Conservation (phyloP, 1,284 basidiomycete species). For the Leccinum pachyderme region DNA sequence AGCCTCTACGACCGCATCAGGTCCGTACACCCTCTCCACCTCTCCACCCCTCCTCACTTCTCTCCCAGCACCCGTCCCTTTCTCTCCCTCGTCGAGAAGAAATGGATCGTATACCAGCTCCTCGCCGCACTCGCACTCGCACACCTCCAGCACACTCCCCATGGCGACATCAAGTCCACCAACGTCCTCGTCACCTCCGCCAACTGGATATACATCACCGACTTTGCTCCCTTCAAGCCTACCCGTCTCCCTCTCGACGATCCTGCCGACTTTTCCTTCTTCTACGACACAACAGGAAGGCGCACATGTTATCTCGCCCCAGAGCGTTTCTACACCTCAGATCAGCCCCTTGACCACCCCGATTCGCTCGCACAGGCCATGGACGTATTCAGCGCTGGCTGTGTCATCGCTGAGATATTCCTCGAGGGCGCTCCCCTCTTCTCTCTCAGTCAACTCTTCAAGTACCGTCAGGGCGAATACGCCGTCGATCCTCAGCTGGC, state of each 20-base stretch:
- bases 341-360: constrained; percentile 54
- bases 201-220: constrained; percentile 94
- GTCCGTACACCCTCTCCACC: constrained; percentile 44
- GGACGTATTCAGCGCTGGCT: constrained; percentile 97
- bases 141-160: constrained; percentile 80
- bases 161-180: constrained; percentile 98
- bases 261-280: constrained; percentile 97
- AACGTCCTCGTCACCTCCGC: constrained; percentile 97
- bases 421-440: constrained; percentile 93
- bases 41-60: not conserved
- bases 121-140: constrained; percentile 84
- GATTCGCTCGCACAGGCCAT: constrained; percentile 86
- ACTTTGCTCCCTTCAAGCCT: constrained; percentile 97
- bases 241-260: constrained; percentile 95
- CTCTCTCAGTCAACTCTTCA: constrained; percentile 93
- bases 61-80: constrained; percentile 87
- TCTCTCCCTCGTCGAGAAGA: constrained; percentile 89
- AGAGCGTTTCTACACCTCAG: constrained; percentile 89
- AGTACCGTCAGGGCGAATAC: constrained; percentile 86
- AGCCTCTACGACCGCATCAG: constrained; percentile 98
- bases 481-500: constrained; percentile 74
- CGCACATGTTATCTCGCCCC: constrained; percentile 97
- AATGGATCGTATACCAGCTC: constrained; percentile 97
- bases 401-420: constrained; percentile 96
- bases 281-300: constrained; percentile 92